These are phyloP conservation scores for Protea cynaroides DNA, from an alignment of 164 flowering plant genomes.

Conservation along the genomic window DNA sequence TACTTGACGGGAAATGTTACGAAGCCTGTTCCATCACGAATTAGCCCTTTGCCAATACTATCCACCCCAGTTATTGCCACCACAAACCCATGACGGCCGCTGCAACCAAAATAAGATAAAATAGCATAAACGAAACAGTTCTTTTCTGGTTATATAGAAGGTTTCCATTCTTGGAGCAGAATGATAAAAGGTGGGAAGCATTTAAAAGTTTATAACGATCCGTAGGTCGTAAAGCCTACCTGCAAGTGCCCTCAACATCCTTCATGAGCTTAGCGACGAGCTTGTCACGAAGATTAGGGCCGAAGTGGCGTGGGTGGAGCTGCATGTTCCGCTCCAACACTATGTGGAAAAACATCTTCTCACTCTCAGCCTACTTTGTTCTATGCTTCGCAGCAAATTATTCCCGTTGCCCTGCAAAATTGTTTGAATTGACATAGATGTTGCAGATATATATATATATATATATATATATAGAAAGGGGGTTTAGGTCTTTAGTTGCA, in stretches of 20 bases:
- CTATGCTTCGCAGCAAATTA: no score
- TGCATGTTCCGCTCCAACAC: constrained; percentile 91
- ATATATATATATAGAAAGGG: no score
- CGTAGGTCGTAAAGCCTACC: constrained; percentile 25
- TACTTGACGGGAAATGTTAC: constrained; percentile 91
- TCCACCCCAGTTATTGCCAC: constrained; percentile 93
- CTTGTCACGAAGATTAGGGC: constrained; percentile 78
- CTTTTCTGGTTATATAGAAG: background rate
- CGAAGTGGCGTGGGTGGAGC: constrained; percentile 88
- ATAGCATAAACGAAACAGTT: background rate
- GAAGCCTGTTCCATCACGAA: constrained; percentile 89
- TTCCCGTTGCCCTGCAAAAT: no score
- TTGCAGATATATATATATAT: no score
- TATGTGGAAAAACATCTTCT: constrained; percentile 88
- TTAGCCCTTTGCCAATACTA: constrained; percentile 79
- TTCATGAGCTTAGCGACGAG: constrained; percentile 86
- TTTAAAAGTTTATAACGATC: no score
- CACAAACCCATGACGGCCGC: constrained; percentile 92
- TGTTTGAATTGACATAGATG: no score
- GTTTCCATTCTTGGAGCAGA: no score
- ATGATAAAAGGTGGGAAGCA: no score
- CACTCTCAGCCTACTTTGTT: background rate
- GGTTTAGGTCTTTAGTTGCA: no score
- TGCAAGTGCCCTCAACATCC: constrained; percentile 98
- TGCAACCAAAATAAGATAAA: constrained; percentile 15